Base-by-base conservation (phyloP, 257 asterid species). In the Scutellaria baicalensis region DNA sequence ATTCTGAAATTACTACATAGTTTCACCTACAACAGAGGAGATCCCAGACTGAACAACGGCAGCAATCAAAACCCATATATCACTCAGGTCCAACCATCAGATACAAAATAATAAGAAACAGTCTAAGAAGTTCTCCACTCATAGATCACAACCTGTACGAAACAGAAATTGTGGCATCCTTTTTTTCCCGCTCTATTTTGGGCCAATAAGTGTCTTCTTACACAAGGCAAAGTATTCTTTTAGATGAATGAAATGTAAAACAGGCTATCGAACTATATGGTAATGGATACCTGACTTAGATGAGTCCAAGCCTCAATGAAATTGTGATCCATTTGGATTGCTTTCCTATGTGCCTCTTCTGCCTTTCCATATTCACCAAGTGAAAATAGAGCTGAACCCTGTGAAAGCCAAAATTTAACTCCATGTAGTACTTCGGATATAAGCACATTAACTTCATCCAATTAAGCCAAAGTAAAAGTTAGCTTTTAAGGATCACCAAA, bases 301-400 rank as follows among this genome's bases (percentile, higher is more conserved):
- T 94, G 97, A 75, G 95, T 79, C 97, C 97, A 89, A 59, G 99
- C 99, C 86, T 94, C 99, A 9, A 91, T 76, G 74, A 91, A 94
- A 64, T 62, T 83, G 66, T 76, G 76, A 81, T 94, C 99, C 61
- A 94, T 85, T 74, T 88, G 86, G 86, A 91, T 85, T 60, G 99
- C 96, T 83, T 83, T 89, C 86, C 57, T 72, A 81, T 94, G 99
- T 48, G 97, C 97, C 77, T 88, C 95, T 86, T 91, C 97, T 9
- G 99, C 96, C 81, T 74, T 85, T 73, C 49, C 76, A 83, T 83
- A 88, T 74, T 94, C 97, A 71, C 97, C 99, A 68, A 91, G 81
- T 48, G 97, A 81, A 64, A 89, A 89, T 76, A 91, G 86, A 71
- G 99, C 91, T 80, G 88, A 79, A 63, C 99, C 99, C 99, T 94